phyloP scores from a whole-genome alignment of 176 grass and related monocot species.

The Carex cristatella region DNA sequence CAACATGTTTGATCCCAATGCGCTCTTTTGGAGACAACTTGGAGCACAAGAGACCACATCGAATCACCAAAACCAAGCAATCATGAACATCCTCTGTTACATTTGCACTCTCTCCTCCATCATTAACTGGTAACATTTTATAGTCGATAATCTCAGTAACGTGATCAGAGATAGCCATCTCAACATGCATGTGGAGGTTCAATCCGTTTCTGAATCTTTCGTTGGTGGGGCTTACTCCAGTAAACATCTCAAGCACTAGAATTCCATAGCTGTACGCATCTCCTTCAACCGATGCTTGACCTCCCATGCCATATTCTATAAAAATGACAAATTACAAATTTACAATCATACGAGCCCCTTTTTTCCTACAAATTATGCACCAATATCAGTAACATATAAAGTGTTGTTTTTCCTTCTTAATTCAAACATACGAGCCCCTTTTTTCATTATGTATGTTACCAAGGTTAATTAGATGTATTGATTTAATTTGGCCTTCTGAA shows the following conservation, averaged over 20 bases:
- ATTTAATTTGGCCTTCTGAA: too few species aligned
- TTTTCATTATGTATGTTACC: too few species aligned
- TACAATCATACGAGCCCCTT: too few species aligned
- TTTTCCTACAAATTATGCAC: too few species aligned
- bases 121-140: background rate
- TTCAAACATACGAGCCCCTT: too few species aligned
- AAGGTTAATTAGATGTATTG: too few species aligned
- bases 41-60: slow-evolving; percentile 2
- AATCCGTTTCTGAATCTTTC: slow-evolving; percentile 24
- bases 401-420: too few species aligned
- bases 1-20: background rate
- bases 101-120: background rate
- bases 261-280: slow-evolving; percentile 49
- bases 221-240: slow-evolving; percentile 33
- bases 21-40: background rate
- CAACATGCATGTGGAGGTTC: slow-evolving; percentile 14
- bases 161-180: background rate
- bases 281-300: slow-evolving; percentile 16
- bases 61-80: slow-evolving; percentile 22
- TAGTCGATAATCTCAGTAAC: background rate
- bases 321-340: too few species aligned
- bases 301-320: slow-evolving; percentile 8
- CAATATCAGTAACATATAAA: too few species aligned
- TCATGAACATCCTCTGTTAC: background rate
- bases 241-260: slow-evolving; percentile 51